Evolutionary conservation across 257 asterid genomes (phyloP).

Genomic region (Solanum lycopersicoides): DNA sequence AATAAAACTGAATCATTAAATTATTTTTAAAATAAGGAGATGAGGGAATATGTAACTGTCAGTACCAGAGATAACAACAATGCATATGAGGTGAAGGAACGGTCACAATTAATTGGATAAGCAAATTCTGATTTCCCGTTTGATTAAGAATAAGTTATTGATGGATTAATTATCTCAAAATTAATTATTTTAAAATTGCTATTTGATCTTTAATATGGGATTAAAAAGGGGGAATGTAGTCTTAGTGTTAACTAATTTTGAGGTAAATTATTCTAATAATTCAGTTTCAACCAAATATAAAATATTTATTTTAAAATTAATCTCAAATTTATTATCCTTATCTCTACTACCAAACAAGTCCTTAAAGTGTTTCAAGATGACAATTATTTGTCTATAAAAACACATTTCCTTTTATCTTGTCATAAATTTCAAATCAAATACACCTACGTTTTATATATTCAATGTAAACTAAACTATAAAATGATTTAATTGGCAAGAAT

Average conservation of each 20-base stretch:
- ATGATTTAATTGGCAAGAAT: not conserved
- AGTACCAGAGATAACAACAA: not conserved
- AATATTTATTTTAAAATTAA: too few species aligned
- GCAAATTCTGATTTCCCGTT: not conserved
- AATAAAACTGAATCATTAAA: too few species aligned
- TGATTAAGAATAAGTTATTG: too few species aligned
- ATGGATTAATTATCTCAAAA: too few species aligned
- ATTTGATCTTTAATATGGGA: not conserved
- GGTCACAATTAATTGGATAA: not conserved
- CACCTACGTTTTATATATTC: not conserved
- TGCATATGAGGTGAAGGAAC: not conserved
- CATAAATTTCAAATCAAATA: too few species aligned
- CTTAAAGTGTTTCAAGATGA: not conserved
- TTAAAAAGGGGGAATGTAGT: too few species aligned
- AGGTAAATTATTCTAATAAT: not conserved
- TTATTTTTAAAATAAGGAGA: not conserved
- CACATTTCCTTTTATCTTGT: not conserved
- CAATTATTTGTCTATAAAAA: not conserved
- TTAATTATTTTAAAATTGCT: too few species aligned
- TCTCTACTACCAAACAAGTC: not conserved
- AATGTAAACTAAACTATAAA: not conserved
- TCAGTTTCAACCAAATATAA: not conserved
- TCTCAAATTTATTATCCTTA: not conserved
- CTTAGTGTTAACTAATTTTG: not conserved
- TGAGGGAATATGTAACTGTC: not conserved